phyloP scores from a whole-genome alignment of 345 rosid species.

The Lepidium aucheri region DNA sequence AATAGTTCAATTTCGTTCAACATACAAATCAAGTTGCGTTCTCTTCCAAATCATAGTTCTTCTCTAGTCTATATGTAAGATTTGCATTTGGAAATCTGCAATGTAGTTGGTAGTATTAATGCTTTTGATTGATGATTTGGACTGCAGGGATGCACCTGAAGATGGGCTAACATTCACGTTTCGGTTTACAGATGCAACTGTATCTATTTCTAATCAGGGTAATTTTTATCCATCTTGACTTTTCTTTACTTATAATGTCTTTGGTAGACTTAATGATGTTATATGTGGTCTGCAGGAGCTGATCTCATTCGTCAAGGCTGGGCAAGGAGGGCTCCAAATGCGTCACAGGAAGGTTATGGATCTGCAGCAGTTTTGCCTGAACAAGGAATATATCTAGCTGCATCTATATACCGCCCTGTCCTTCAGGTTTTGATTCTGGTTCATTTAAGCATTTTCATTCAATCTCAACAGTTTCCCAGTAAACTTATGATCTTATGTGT shows the following conservation, averaged over 20 bases:
- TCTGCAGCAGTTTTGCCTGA: constrained; percentile 96
- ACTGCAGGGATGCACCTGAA: constrained; percentile 74
- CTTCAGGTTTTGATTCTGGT: constrained; percentile 60
- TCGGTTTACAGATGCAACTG: constrained; percentile 85
- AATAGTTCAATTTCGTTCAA: not conserved
- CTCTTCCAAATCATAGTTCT: not conserved
- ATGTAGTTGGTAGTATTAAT: constrained; percentile 17
- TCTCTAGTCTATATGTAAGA: not conserved
- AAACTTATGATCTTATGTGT: constrained; percentile 23
- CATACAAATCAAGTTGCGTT: not conserved
- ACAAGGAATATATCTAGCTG: constrained; percentile 97
- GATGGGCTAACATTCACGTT: constrained; percentile 91
- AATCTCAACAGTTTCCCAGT: not conserved
- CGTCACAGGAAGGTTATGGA: constrained; percentile 89
- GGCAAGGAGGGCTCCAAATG: constrained; percentile 76
- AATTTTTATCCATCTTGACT: constrained; percentile 20
- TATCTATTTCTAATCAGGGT: constrained; percentile 88
- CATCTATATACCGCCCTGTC: constrained; percentile 91
- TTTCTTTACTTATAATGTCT: constrained; percentile 3
- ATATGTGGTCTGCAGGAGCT: constrained; percentile 35
- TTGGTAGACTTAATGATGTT: constrained; percentile 3
- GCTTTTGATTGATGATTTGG: constrained; percentile 22
- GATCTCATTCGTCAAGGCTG: constrained; percentile 88
- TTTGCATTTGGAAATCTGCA: constrained; percentile 5
- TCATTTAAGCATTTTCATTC: constrained; percentile 14